phyloP scores from a whole-genome alignment of 2,329 filamentous ascomycete species.

The Hypomyces perniciosus region DNA sequence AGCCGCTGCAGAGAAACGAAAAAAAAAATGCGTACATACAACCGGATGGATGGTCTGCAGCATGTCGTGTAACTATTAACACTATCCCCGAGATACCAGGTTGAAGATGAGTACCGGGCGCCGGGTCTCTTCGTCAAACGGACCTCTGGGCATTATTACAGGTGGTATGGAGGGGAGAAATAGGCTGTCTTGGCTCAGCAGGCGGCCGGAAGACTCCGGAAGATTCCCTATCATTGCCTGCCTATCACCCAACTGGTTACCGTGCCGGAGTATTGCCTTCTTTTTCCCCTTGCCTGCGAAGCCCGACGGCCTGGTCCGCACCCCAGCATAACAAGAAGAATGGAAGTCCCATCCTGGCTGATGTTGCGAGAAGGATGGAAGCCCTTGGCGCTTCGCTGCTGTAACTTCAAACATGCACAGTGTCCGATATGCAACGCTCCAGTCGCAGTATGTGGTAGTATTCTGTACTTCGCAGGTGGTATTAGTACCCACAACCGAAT shows the following conservation, averaged over 20 bases:
- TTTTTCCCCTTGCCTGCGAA: no score
- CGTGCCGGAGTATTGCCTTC: no score
- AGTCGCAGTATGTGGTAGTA: background rate
- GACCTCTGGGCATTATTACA: background rate
- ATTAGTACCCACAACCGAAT: background rate
- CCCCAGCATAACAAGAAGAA: no score
- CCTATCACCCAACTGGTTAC: no score
- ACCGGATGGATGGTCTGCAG: background rate
- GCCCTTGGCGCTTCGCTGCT: background rate
- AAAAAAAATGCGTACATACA: background rate
- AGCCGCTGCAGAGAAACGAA: slow-evolving; percentile 1
- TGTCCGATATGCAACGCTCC: background rate
- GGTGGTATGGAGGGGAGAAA: background rate
- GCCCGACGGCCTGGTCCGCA: no score
- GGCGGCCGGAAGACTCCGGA: slow-evolving; percentile 9
- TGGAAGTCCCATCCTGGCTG: no score
- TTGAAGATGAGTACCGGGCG: slow-evolving; percentile 6
- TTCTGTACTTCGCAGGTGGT: background rate
- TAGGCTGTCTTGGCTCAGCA: background rate
- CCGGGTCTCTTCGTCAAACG: slow-evolving; percentile 8
- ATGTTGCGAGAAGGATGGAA: background rate
- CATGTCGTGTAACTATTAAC: slow-evolving; percentile 7
- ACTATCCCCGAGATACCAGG: slow-evolving; percentile 2
- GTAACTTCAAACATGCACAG: background rate
- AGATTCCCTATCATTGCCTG: slow-evolving; percentile 1